These are phyloP conservation scores for Exophiala mesophila DNA, from an alignment of 2,329 filamentous ascomycete genomes.

Conservation along the genomic window DNA sequence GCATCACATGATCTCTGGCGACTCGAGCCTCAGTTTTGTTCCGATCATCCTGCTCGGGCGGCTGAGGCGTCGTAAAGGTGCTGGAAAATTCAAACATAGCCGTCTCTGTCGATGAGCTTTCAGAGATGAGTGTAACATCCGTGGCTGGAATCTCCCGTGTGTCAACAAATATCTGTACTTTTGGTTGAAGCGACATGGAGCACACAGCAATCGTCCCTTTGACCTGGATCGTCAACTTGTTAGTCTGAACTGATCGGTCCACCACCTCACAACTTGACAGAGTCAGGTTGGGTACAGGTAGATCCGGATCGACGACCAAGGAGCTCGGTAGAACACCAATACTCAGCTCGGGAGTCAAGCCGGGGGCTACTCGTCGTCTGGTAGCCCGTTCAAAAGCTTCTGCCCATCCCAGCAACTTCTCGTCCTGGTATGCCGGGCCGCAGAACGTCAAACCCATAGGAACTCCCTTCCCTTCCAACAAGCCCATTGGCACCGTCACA, in stretches of 20 bases:
- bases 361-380: conserved; percentile 8
- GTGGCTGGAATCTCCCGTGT: conserved; percentile 3
- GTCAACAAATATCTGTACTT: conserved; percentile 13
- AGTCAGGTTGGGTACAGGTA: neutral
- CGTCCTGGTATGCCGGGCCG: conserved; percentile 27
- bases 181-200: neutral
- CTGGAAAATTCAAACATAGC: conserved; percentile 2
- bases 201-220: conserved; percentile 2
- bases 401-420: conserved; percentile 24
- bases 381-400: conserved; percentile 26
- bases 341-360: conserved; percentile 10
- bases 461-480: conserved; percentile 25
- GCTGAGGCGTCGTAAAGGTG: neutral
- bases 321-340: conserved; percentile 4
- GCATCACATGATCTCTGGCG: conserved; percentile 17
- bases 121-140: neutral
- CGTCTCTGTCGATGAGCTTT: neutral
- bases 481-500: conserved; percentile 29
- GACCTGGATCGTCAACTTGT: neutral
- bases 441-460: conserved; percentile 29
- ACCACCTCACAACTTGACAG: conserved; percentile 2
- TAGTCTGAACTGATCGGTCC: neutral
- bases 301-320: neutral
- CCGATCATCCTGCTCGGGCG: conserved; percentile 9
- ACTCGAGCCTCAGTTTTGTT: conserved; percentile 12